These are phyloP conservation scores for Harringtonia aguacate DNA, from an alignment of 2,329 filamentous ascomycete genomes.

Conservation along the genomic window DNA sequence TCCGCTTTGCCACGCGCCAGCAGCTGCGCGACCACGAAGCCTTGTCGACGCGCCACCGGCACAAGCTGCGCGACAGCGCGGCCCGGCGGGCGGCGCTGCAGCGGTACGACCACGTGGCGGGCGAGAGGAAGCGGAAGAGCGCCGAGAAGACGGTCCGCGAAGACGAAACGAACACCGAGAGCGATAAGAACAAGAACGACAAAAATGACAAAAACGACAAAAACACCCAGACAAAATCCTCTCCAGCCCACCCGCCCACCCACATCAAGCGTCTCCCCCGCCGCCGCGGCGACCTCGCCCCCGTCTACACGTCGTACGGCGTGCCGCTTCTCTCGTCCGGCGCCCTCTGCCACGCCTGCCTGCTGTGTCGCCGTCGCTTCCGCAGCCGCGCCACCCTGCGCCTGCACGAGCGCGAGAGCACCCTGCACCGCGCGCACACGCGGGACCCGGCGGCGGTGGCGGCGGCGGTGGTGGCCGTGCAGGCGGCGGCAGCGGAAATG, in stretches of 20 bases:
- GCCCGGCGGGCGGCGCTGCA: conserved; percentile 7
- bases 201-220: conserved; percentile 29
- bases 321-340: background rate
- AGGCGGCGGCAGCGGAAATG: conserved; percentile 13
- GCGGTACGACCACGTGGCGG: conserved; percentile 8
- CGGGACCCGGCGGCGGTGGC: conserved; percentile 15
- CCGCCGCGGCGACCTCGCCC: conserved; percentile 20
- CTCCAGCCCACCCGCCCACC: conserved; percentile 3
- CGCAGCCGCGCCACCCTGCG: conserved; percentile 26
- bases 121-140: no score
- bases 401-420: conserved; percentile 32
- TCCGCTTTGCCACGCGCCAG: conserved; percentile 41
- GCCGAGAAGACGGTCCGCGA: background rate
- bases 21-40: conserved; percentile 17
- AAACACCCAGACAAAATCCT: no score
- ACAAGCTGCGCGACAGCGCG: conserved; percentile 7
- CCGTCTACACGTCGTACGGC: conserved; percentile 42
- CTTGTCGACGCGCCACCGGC: conserved; percentile 14
- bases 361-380: conserved; percentile 31
- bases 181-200: conserved; percentile 15
- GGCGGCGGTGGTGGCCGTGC: conserved; percentile 21
- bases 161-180: background rate
- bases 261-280: conserved; percentile 15
- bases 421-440: conserved; percentile 25
- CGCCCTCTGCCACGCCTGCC: conserved; percentile 27